These are phyloP conservation scores for Plasmodium sp. DNA, from an alignment of 169 alveolate species.

Conservation along the genomic window DNA sequence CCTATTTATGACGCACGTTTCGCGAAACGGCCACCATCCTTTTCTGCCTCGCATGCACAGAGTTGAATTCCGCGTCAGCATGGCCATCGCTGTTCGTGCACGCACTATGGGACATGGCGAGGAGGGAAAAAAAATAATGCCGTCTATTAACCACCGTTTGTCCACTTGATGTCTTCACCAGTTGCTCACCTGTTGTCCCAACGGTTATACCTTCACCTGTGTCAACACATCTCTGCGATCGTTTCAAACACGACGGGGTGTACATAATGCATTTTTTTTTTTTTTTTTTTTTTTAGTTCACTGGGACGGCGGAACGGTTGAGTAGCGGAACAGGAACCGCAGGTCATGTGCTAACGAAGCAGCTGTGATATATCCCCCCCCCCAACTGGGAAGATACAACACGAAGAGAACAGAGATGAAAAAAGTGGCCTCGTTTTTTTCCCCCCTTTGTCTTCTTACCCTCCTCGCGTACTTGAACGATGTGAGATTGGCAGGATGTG, in stretches of 20 bases:
- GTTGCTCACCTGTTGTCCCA: not conserved
- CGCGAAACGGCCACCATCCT: not conserved
- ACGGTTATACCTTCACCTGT: not conserved
- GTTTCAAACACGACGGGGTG: not conserved
- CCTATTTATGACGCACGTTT: not conserved
- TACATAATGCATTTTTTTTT: not conserved
- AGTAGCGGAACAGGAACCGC: not conserved
- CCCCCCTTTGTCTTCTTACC: not conserved
- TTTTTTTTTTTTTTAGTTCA: not conserved
- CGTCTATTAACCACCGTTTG: no score
- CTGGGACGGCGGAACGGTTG: not conserved
- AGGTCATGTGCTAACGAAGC: not conserved
- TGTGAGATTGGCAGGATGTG: not conserved
- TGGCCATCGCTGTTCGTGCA: not conserved
- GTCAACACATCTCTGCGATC: not conserved
- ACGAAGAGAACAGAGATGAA: slow-evolving; percentile 22
- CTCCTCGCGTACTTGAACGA: not conserved
- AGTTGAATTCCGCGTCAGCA: not conserved
- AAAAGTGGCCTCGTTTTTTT: slow-evolving; percentile 18
- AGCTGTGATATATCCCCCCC: not conserved
- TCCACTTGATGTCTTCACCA: not conserved
- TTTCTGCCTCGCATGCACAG: not conserved
- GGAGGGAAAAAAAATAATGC: not conserved
- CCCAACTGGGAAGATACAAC: not conserved
- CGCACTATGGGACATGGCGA: not conserved